Evolutionary conservation across 2,329 filamentous ascomycete species (phyloP).

Genomic region (Coniochaeta ligniaria): DNA sequence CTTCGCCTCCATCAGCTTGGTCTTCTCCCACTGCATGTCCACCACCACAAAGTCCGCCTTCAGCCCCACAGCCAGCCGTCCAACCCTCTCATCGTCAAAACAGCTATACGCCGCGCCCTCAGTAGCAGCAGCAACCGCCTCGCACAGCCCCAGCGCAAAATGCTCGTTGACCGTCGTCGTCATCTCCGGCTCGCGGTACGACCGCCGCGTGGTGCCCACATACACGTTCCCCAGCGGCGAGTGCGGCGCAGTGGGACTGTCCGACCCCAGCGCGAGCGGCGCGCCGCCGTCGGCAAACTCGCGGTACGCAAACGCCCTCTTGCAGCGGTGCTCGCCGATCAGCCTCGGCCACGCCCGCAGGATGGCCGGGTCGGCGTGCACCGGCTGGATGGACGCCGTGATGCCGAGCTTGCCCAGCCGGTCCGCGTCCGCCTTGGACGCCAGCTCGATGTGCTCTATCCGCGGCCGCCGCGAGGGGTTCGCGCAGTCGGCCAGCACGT

Average conservation of each 20-base stretch:
- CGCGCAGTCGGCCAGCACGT: slow-evolving; percentile 39
- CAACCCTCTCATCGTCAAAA: slow-evolving; percentile 48
- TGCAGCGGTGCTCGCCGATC: slow-evolving; percentile 45
- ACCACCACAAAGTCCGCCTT: slow-evolving; percentile 52
- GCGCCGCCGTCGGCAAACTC: slow-evolving; percentile 52
- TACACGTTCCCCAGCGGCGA: slow-evolving; percentile 49
- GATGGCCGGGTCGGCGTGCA: slow-evolving; percentile 54
- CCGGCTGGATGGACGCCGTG: slow-evolving; percentile 51
- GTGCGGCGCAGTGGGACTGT: slow-evolving; percentile 53
- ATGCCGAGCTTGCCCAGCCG: slow-evolving; percentile 52
- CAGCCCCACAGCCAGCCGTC: slow-evolving; percentile 42
- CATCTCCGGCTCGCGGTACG: slow-evolving; percentile 38
- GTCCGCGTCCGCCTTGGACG: slow-evolving; percentile 44
- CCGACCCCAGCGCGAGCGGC: slow-evolving; percentile 48
- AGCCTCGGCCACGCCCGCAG: slow-evolving; percentile 53
- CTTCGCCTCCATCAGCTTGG: slow-evolving; percentile 35
- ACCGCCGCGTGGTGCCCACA: slow-evolving; percentile 49
- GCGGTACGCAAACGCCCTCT: slow-evolving; percentile 55
- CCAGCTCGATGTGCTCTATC: slow-evolving; percentile 59
- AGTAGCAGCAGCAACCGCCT: slow-evolving; percentile 47
- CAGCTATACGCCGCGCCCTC: slow-evolving; percentile 49
- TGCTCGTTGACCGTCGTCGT: slow-evolving; percentile 40
- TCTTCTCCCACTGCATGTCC: slow-evolving; percentile 41
- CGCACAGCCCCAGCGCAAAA: slow-evolving; percentile 44
- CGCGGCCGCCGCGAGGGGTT: slow-evolving; percentile 45